phyloP scores from a whole-genome alignment of 2,329 filamentous ascomycete genomes.

The Aspergillus quadrilineatus region DNA sequence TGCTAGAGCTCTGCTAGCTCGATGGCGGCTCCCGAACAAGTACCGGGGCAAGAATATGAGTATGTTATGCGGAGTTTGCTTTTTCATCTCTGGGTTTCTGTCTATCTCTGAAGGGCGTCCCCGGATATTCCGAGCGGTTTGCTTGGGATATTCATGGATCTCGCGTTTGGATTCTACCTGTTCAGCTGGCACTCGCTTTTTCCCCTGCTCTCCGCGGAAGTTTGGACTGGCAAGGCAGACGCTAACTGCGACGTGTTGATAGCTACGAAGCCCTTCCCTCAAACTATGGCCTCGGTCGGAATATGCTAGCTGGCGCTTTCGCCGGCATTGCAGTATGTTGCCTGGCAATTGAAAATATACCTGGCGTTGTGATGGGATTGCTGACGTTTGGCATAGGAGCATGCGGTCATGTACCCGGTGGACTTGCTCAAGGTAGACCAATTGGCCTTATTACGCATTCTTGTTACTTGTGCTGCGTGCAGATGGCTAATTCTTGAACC shows the following conservation, averaged over 20 bases:
- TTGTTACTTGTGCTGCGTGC: not conserved
- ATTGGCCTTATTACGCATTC: not conserved
- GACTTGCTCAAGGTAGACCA: constrained; percentile 87
- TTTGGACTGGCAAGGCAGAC: not conserved
- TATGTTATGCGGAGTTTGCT: constrained; percentile 31
- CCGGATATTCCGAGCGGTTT: not conserved
- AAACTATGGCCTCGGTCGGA: constrained; percentile 89
- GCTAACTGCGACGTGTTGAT: constrained; percentile 28
- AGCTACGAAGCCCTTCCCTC: constrained; percentile 91
- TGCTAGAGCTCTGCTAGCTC: constrained; percentile 37
- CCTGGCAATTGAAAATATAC: constrained; percentile 3
- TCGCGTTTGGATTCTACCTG: not conserved
- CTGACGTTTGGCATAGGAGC: constrained; percentile 63
- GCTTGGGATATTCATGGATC: not conserved
- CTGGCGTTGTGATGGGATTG: not conserved
- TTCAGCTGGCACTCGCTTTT: not conserved
- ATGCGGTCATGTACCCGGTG: constrained; percentile 98
- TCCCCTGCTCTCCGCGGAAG: not conserved
- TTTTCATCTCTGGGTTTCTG: not conserved
- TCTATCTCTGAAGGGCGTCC: not conserved
- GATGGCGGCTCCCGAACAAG: constrained; percentile 44
- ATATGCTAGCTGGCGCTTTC: constrained; percentile 95
- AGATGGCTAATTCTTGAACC: not conserved
- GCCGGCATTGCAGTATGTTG: constrained; percentile 83
- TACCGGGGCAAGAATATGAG: constrained; percentile 48